A percentile compares a stretch with the other conserved stretches of the same genome.
phyloP scores from a whole-genome alignment of 1,284 basidiomycete species.

The Leccinum griseonigrum region DNA sequence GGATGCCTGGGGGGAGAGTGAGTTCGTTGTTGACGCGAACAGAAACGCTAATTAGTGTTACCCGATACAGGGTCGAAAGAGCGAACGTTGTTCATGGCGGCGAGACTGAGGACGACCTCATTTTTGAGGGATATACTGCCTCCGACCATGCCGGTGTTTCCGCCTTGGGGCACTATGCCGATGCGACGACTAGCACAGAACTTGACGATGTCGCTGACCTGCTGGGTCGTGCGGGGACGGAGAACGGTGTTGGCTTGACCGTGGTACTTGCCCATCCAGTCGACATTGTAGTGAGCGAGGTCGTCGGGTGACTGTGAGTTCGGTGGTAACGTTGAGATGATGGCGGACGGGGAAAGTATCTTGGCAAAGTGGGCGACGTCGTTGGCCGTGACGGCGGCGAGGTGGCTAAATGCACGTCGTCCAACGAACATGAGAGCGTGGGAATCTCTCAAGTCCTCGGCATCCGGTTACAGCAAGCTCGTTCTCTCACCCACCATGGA shows the following conservation, averaged over 20 bases:
- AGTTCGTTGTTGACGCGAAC: constrained; percentile 12
- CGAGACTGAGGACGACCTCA: constrained; percentile 85
- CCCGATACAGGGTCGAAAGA: constrained; percentile 93
- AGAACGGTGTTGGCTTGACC: constrained; percentile 84
- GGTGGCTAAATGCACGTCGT: constrained; percentile 5
- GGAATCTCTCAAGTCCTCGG: neutral
- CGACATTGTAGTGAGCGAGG: constrained; percentile 81
- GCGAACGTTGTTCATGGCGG: constrained; percentile 83
- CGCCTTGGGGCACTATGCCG: constrained; percentile 94
- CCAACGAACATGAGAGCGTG: neutral
- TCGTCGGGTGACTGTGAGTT: constrained; percentile 55
- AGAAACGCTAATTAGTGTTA: constrained; percentile 31
- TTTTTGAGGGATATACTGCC: constrained; percentile 90
- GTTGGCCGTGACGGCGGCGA: constrained; percentile 48
- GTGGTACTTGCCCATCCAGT: constrained; percentile 98
- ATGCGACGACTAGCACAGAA: constrained; percentile 81
- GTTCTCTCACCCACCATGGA: neutral
- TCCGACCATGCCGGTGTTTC: constrained; percentile 98
- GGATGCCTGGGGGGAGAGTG: constrained; percentile 47
- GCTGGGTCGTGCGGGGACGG: constrained; percentile 83
- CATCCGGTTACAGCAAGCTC: neutral
- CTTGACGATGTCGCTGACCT: constrained; percentile 86
- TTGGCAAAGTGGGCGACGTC: constrained; percentile 64
- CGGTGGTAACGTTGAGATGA: constrained; percentile 65
- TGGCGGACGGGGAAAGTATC: constrained; percentile 56